Conservation (phyloP, 2,329 filamentous ascomycete species). For the Hyphodiscus sp. region DNA sequence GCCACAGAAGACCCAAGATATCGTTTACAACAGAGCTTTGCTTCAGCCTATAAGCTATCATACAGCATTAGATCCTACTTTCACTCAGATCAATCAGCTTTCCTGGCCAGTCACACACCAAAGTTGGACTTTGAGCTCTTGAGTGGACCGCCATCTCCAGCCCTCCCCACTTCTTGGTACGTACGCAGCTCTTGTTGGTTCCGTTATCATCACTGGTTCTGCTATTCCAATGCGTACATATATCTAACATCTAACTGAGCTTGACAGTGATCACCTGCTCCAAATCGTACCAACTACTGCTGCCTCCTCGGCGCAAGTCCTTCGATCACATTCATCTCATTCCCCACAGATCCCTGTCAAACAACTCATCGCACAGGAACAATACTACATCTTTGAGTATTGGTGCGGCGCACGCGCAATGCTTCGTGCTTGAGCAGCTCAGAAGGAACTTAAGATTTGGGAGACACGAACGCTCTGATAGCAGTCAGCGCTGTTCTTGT, state of each 20-base stretch:
- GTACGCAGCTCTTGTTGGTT: conserved; percentile 15
- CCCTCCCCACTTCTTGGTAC: conserved; percentile 19
- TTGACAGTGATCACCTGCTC: conserved; percentile 18
- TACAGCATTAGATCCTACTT: background rate
- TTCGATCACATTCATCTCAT: conserved; percentile 7
- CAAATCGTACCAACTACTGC: background rate
- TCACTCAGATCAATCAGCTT: conserved; percentile 4
- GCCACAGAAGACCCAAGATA: background rate
- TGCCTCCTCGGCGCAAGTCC: conserved; percentile 1
- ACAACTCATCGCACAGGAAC: conserved; percentile 25
- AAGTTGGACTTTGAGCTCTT: conserved; percentile 12
- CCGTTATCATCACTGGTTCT: conserved; percentile 16
- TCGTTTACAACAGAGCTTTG: conserved; percentile 8
- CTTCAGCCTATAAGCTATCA: conserved; percentile 14
- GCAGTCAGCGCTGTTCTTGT: conserved; percentile 16
- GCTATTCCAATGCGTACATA: conserved; percentile 12
- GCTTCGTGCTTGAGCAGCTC: conserved; percentile 17
- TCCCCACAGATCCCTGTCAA: conserved; percentile 21
- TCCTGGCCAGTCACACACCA: conserved; percentile 19
- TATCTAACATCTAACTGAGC: conserved; percentile 23
- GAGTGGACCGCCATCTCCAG: conserved; percentile 21
- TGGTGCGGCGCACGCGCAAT: conserved; percentile 17
- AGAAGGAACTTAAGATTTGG: conserved; percentile 3
- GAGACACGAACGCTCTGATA: conserved; percentile 21
- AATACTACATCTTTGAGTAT: conserved; percentile 15